A percentile compares a stretch with the other conserved stretches of the same genome.
phyloP scores from a whole-genome alignment of 345 rosid genomes.

The Abelmoschus esculentus region DNA sequence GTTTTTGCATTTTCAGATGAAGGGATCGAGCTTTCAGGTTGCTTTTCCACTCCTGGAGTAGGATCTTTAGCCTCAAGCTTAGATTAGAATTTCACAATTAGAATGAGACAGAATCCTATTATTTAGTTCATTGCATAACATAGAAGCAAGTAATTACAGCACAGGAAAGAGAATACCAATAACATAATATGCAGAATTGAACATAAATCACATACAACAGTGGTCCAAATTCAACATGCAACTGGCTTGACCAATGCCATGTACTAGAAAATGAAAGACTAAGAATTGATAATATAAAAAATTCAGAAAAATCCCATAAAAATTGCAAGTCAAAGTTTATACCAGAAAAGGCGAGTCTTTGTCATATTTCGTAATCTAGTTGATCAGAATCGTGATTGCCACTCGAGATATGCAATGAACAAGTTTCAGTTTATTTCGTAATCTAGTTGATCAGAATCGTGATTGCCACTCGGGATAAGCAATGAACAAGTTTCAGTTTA shows the following conservation, averaged over 20 bases:
- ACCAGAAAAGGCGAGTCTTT: background rate
- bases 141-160: background rate
- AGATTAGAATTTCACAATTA: slow-evolving; percentile 4
- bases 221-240: background rate
- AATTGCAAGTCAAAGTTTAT: background rate
- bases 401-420: too few species aligned
- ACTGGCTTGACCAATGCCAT: background rate
- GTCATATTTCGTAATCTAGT: too few species aligned
- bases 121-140: background rate
- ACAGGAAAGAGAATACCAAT: background rate
- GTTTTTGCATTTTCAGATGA: background rate
- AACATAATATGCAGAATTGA: background rate
- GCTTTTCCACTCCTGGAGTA: slow-evolving; percentile 8
- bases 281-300: background rate
- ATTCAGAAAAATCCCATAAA: background rate
- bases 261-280: background rate
- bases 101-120: background rate
- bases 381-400: too few species aligned
- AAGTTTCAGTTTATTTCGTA: too few species aligned
- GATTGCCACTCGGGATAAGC: background rate
- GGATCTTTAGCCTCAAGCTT: slow-evolving; percentile 15
- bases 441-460: background rate
- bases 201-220: background rate
- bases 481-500: background rate
- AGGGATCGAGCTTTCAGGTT: slow-evolving; percentile 12